Conservation (phyloP, 2,329 filamentous ascomycete species). For the Sporothrix brasiliensis region DNA sequence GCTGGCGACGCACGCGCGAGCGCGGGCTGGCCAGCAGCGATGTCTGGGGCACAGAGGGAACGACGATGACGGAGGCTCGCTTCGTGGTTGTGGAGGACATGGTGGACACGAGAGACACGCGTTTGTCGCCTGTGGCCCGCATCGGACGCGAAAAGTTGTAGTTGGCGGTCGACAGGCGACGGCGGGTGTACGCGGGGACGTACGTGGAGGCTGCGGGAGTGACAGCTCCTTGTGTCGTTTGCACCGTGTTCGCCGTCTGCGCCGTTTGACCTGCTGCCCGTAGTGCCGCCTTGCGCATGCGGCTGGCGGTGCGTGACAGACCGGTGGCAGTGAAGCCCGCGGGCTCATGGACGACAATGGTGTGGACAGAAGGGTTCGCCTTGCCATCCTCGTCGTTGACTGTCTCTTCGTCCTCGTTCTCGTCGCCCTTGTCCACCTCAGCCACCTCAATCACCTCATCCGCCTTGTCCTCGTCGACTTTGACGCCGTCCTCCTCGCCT, state of each 20-base stretch:
- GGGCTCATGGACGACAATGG: conserved; percentile 26
- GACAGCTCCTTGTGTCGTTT: background rate
- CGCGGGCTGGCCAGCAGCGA: conserved; percentile 2
- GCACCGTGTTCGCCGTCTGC: background rate
- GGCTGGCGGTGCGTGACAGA: conserved; percentile 27
- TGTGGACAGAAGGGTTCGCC: conserved; percentile 16
- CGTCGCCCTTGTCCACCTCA: background rate
- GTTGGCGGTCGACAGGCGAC: background rate
- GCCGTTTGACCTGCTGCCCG: background rate
- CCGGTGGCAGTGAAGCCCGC: background rate
- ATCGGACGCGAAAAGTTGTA: conserved; percentile 32
- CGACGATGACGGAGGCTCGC: background rate
- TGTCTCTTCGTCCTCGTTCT: background rate
- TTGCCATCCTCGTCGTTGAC: background rate
- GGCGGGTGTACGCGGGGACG: background rate
- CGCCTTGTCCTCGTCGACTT: background rate
- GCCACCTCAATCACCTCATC: background rate
- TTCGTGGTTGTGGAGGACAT: background rate
- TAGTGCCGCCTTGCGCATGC: conserved; percentile 27
- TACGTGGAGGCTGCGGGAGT: background rate
- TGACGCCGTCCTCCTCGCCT: too few species aligned
- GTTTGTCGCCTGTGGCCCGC: background rate
- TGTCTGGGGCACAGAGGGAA: background rate
- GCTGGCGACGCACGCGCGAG: conserved; percentile 25
- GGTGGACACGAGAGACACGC: background rate